Percentiles rank a stretch among this genome's conserved stretches.
Evolutionary conservation across 75 land plant genomes (phyloP).

Genomic region (Selaginella tamariscina): DNA sequence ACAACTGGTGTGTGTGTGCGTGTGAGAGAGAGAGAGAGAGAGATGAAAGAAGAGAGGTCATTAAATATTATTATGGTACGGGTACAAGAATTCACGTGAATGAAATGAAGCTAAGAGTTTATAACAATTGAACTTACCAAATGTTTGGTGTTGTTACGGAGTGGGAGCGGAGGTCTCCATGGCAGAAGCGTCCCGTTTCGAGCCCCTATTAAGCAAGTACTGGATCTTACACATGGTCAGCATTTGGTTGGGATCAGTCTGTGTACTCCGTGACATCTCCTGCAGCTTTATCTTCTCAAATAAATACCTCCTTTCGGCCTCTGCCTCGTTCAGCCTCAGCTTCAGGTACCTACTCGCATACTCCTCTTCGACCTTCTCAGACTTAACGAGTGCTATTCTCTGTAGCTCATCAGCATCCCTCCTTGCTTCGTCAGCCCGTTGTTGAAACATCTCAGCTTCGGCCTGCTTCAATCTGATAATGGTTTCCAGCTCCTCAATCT

Average conservation of each 20-base stretch:
- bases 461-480: conserved; percentile 73
- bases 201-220: background rate
- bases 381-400: conserved; percentile 68
- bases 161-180: background rate
- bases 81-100: too few species aligned
- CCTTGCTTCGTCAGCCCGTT: conserved; percentile 77
- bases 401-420: conserved; percentile 82
- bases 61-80: too few species aligned
- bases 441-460: conserved; percentile 92
- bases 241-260: background rate
- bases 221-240: background rate
- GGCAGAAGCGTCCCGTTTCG: background rate
- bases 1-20: too few species aligned
- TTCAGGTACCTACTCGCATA: conserved; percentile 87
- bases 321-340: conserved; percentile 71
- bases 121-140: too few species aligned
- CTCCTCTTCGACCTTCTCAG: conserved; percentile 82
- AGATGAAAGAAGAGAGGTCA: too few species aligned
- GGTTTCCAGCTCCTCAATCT: conserved; percentile 78
- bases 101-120: too few species aligned
- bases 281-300: conserved; percentile 50
- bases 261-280: conserved; percentile 1
- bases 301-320: conserved; percentile 76
- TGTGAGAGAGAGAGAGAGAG: too few species aligned
- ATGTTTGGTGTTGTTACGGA: background rate